phyloP scores from a whole-genome alignment of 495 filamentous ascomycete genomes.

The Penicillium herquei region DNA sequence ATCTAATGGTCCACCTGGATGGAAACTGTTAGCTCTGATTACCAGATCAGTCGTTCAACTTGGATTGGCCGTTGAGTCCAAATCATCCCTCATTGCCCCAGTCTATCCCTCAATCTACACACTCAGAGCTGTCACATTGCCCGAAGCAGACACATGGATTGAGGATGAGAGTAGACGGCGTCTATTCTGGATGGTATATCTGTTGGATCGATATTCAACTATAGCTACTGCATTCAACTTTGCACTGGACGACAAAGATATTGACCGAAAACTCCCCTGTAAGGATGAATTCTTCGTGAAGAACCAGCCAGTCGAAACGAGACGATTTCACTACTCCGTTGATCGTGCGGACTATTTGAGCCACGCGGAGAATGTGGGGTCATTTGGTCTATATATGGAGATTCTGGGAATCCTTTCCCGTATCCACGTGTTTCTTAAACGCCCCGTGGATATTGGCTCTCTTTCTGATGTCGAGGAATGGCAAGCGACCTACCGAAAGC shows the following conservation, averaged over 20 bases:
- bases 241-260: conserved; percentile 81
- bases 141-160: conserved; percentile 79
- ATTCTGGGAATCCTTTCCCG: conserved; percentile 81
- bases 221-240: conserved; percentile 89
- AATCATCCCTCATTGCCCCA: conserved; percentile 70
- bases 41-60: conserved; percentile 82
- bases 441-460: conserved; percentile 82
- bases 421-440: conserved; percentile 81
- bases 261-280: conserved; percentile 82
- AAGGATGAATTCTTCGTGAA: conserved; percentile 81
- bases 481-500: conserved; percentile 80
- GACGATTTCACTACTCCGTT: conserved; percentile 65
- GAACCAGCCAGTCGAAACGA: conserved; percentile 78
- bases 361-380: conserved; percentile 76
- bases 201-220: conserved; percentile 85
- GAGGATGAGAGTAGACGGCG: conserved; percentile 82
- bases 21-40: conserved; percentile 86
- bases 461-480: conserved; percentile 82
- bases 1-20: conserved; percentile 80
- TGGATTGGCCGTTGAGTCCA: conserved; percentile 76
- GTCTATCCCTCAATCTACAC: conserved; percentile 82
- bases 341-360: conserved; percentile 60
- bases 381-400: conserved; percentile 83
- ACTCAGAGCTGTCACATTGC: conserved; percentile 73
- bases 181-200: conserved; percentile 90